Evolutionary conservation across 768 basidiomycete species (phyloP).

Genomic region (Rhodotorula taiwanensis): DNA sequence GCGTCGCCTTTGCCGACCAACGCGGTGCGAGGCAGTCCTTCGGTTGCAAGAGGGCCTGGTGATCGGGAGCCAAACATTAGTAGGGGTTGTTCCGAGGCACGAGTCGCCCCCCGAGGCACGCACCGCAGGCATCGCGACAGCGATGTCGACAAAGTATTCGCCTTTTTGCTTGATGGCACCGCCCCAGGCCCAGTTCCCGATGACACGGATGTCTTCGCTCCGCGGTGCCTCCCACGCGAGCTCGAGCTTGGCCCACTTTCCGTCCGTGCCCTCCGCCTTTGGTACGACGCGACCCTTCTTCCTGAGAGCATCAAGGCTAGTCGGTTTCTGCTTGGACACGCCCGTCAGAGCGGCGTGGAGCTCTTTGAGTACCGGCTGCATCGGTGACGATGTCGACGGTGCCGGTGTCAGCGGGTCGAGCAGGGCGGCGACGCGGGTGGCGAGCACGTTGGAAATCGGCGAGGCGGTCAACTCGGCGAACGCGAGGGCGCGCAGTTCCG

Average conservation of each 20-base stretch:
- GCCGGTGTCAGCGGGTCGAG: slow-evolving; percentile 30
- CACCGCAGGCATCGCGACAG: slow-evolving; percentile 37
- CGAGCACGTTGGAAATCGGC: slow-evolving; percentile 33
- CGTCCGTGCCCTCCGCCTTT: slow-evolving; percentile 28
- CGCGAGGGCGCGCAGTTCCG: slow-evolving; percentile 35
- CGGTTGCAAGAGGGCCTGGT: slow-evolving; percentile 74
- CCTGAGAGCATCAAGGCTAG: slow-evolving; percentile 17
- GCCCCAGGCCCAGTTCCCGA: slow-evolving; percentile 37
- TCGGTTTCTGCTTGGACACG: slow-evolving; percentile 20
- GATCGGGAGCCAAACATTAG: accelerated
- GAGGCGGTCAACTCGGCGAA: slow-evolving; percentile 36
- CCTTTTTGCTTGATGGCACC: slow-evolving; percentile 33
- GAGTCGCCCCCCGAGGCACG: not conserved
- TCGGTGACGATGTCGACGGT: slow-evolving; percentile 16
- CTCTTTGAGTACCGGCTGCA: slow-evolving; percentile 32
- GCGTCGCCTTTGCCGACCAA: slow-evolving; percentile 85
- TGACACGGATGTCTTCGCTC: slow-evolving; percentile 29
- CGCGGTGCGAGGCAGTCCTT: slow-evolving; percentile 87
- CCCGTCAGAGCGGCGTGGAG: slow-evolving; percentile 24
- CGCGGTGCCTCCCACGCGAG: slow-evolving; percentile 30
- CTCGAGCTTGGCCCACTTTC: slow-evolving; percentile 27
- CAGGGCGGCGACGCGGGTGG: slow-evolving; percentile 18
- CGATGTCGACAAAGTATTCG: slow-evolving; percentile 34
- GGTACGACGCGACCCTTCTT: slow-evolving; percentile 30
- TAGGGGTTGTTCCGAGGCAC: not conserved